Base-by-base conservation (phyloP, 129 eudicot genomes). In the Lactuca saligna region DNA sequence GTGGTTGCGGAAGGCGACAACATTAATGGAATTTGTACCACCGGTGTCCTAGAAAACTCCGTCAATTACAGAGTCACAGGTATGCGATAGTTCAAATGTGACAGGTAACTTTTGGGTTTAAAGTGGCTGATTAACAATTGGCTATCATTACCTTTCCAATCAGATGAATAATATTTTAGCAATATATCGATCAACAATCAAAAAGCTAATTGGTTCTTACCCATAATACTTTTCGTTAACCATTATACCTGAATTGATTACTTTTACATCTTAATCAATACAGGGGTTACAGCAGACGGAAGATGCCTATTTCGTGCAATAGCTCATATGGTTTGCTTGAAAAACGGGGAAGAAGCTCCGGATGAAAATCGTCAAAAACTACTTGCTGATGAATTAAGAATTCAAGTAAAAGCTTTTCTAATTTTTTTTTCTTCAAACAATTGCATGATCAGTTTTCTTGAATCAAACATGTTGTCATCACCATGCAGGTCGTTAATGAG, bases 321-420 rank as follows among this genome's bases (percentile, higher is more conserved):
- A 73, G 91, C 88, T 57, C 91, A 82, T 50, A 78, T 81, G 82
- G 88, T 82, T 8, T 80, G 91, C 17, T 75, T 86, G 83, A 70
- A 82, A 72, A 80, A 78, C n/a, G 88, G 88, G 58, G 83, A 80
- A 37, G 71, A 74, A 46, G 83, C 85, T 17, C 88, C 86, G 12
- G 88, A 86, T 71, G 86, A 86, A 59, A 78, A 76, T 67, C 82
- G 72, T 38, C 88, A 86, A 75, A 80, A 58, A 44, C 88, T 82
- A 66, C 91, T 86, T 61, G 91, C 88, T 63, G 91, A 82, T 71
- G 75, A 86, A 76, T 63, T 82, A 53, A 77, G 91, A 82, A 82
- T 86, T 78, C 85, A 71, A 73, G 91, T 86, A 64, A 25, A 39
- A 20, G 3, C 48, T 14, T 14, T 31, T 20, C 29, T 3, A 8